Evolutionary conservation across 768 basidiomycete species (phyloP).

Genomic region (Solioccasus polychromus): DNA sequence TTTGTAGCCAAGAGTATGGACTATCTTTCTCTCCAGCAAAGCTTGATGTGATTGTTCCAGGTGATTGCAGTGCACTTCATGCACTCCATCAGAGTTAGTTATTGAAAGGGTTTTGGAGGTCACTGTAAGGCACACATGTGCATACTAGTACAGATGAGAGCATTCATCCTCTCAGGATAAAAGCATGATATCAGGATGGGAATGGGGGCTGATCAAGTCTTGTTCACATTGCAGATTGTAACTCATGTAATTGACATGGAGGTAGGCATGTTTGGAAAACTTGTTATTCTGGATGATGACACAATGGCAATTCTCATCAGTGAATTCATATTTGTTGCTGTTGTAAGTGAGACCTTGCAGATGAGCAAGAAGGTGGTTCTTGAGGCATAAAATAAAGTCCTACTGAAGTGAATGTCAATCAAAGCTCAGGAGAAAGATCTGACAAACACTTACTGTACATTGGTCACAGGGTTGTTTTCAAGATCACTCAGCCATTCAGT

Average conservation of each 20-base stretch:
- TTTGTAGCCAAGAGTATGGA: no score
- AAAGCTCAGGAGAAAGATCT: neutral
- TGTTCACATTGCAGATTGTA: constrained; percentile 28
- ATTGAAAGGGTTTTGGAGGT: no score
- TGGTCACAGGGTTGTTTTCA: neutral
- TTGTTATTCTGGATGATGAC: constrained; percentile 21
- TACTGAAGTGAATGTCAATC: neutral
- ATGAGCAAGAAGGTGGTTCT: neutral
- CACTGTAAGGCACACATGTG: constrained; percentile 5
- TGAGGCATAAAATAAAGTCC: neutral
- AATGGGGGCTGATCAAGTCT: constrained; percentile 37
- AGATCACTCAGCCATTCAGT: neutral
- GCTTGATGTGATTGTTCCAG: no score
- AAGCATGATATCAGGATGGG: constrained; percentile 36
- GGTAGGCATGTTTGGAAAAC: constrained; percentile 24
- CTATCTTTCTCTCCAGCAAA: no score
- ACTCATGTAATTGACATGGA: constrained; percentile 31
- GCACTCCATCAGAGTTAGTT: no score
- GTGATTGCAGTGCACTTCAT: no score
- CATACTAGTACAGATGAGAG: constrained; percentile 40
- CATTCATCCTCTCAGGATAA: constrained; percentile 20
- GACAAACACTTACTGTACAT: no score
- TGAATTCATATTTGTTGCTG: constrained; percentile 26
- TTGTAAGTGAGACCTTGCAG: neutral
- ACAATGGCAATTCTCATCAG: no score